These are phyloP conservation scores for Lenzites betulinus DNA, from an alignment of 768 basidiomycete genomes.

Conservation along the genomic window DNA sequence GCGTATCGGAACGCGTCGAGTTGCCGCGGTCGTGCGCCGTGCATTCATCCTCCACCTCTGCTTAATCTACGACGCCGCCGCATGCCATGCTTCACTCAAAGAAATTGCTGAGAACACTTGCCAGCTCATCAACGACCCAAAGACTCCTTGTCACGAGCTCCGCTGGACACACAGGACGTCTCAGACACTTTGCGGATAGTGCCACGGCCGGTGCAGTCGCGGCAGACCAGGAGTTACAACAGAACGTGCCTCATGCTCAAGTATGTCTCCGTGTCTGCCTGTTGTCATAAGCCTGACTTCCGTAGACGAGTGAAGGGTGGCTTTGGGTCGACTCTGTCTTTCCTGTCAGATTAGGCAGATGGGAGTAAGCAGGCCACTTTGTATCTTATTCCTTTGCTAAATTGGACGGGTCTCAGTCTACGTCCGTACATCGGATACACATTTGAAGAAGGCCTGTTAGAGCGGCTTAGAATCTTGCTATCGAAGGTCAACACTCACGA, in stretches of 20 bases:
- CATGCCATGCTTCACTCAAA: constrained; percentile 7
- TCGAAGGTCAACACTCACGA: constrained; percentile 52
- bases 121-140: background rate
- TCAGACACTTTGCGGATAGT: constrained; percentile 7
- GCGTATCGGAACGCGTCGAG: constrained; percentile 10
- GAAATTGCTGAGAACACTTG: background rate
- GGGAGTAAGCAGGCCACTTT: constrained; percentile 55
- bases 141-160: background rate
- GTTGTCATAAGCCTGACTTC: background rate
- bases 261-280: background rate
- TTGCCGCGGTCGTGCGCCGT: background rate
- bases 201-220: background rate
- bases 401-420: constrained; percentile 40
- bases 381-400: too few relatives aligned
- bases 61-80: background rate
- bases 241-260: background rate
- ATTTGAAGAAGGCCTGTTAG: constrained; percentile 60
- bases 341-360: constrained; percentile 66
- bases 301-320: constrained; percentile 50
- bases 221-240: background rate
- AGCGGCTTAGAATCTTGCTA: constrained; percentile 48
- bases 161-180: background rate
- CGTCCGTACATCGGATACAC: constrained; percentile 65
- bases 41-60: background rate
- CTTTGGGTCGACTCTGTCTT: constrained; percentile 80